phyloP scores from a whole-genome alignment of 805 yeast genomes.

The Trichomonascus vanleenenianus region DNA sequence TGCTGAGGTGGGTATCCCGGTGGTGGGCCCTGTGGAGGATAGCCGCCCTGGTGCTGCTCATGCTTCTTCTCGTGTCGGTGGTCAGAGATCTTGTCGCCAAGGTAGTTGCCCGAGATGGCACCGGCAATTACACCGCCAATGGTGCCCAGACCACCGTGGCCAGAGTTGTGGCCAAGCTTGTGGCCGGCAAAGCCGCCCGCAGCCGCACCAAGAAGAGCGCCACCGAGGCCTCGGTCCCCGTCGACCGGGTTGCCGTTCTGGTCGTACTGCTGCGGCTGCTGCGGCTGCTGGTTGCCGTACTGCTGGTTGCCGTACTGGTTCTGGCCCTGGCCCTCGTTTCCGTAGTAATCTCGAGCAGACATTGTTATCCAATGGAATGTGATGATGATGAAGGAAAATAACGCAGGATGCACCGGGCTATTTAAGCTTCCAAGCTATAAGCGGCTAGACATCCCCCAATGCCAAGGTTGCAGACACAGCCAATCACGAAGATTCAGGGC shows the following conservation, averaged over 20 bases:
- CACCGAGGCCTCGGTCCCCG: constrained; percentile 10
- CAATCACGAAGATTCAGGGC: too few species aligned
- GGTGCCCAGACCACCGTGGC: constrained; percentile 8
- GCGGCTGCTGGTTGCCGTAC: constrained; percentile 1
- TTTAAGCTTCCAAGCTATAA: too few species aligned
- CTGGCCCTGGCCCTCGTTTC: constrained; percentile 3
- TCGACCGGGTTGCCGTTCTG: constrained; percentile 1
- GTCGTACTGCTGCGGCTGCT: neutral
- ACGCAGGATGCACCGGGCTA: neutral
- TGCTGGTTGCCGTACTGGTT: constrained; percentile 1
- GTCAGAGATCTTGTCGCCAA: constrained; percentile 8
- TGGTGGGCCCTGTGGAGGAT: neutral
- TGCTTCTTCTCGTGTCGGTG: constrained; percentile 5
- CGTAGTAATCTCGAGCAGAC: constrained; percentile 7
- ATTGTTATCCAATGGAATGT: neutral
- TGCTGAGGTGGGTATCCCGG: neutral
- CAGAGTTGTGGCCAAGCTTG: constrained; percentile 5
- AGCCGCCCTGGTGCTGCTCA: constrained; percentile 3
- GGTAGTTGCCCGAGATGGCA: constrained; percentile 8
- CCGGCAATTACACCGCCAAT: constrained; percentile 12
- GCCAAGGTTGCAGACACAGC: neutral
- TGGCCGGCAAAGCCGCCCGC: constrained; percentile 13
- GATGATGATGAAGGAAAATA: neutral
- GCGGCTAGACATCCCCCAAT: neutral
- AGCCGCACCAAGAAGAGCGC: constrained; percentile 10